Evolutionary conservation across 768 basidiomycete species (phyloP).

Genomic region (Lactarius psammicola): DNA sequence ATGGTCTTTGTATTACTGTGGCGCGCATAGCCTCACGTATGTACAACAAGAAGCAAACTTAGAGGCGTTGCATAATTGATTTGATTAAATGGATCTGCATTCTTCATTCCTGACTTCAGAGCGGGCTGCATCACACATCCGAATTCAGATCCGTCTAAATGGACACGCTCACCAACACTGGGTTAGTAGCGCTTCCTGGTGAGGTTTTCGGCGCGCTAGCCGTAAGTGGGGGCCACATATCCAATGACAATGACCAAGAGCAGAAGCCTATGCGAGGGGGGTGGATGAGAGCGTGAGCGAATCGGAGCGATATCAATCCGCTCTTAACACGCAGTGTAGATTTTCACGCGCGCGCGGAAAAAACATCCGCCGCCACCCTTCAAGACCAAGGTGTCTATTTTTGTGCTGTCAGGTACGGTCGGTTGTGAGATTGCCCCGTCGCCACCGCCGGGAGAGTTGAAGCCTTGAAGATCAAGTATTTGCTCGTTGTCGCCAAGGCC

Average conservation of each 20-base stretch:
- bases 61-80: not conserved
- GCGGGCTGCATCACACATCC: not conserved
- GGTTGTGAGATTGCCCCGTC: not conserved
- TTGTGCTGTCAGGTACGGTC: not conserved
- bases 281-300: not conserved
- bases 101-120: not conserved
- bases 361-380: too few species aligned
- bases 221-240: not conserved
- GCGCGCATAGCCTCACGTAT: not conserved
- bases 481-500: not conserved
- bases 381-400: not conserved
- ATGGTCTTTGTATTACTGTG: not conserved
- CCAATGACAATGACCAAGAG: not conserved
- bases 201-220: not conserved
- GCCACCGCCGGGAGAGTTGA: not conserved
- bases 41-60: not conserved
- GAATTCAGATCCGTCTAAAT: not conserved
- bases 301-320: not conserved
- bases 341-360: not conserved
- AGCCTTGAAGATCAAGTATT: not conserved
- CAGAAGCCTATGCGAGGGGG: not conserved
- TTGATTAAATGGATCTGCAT: not conserved
- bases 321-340: not conserved
- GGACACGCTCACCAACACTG: not conserved
- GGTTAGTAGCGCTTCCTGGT: not conserved